Evolutionary conservation across 345 rosid species (phyloP), one percentile per base, ranked within the genome.

Genomic region (Combretum micranthum): DNA sequence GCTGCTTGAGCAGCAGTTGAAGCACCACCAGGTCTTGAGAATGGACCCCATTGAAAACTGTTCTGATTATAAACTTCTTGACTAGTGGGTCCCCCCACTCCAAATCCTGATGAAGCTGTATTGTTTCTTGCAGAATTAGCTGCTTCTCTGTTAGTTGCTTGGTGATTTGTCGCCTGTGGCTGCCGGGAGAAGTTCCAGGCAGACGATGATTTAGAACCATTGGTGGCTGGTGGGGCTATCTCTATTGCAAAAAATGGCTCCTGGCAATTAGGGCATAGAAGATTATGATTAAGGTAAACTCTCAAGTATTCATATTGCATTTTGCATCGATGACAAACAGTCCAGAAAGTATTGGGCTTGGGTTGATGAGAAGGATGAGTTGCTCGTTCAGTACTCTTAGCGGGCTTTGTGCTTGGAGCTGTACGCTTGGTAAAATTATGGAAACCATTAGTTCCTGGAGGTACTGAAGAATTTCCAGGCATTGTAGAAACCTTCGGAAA

Each of bases 251-350:
- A 56, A 61, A 77, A 77, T 39, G 78, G 71, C 55, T 70, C 65
- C 13, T 63, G 72, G 59, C 82, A 77, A 52, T 68, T 68, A 9
- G 70, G 82, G 51, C 82, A 77, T 39, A 74, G 47, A 43, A 77
- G 79, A 54, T 74, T 74, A 60, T 64, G 67, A 60, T 74, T 68
- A 12, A 70, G 74, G 58, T 74, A 77, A 39, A 63, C 61, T 51
- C 74, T 71, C 32, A 69, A 74, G 62, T 77, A 77, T 44, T 77
- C 82, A 37, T 67, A 77, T 39, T 77, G 82, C 69, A 72, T 77
- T 68, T 62, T 74, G 79, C 82, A 77, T 22, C 53, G 26, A 55
- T 65, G 71, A 52, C 82, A 77, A 16, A 71, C 73, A 37, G 79
- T 77, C 82, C 82, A 77, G 61, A 77, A 77, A 1, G 76, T 77